A percentile compares a stretch with the other conserved stretches of the same genome.
Evolutionary conservation across 2,329 filamentous ascomycete genomes (phyloP).

Genomic region (Aspergillus sergii): DNA sequence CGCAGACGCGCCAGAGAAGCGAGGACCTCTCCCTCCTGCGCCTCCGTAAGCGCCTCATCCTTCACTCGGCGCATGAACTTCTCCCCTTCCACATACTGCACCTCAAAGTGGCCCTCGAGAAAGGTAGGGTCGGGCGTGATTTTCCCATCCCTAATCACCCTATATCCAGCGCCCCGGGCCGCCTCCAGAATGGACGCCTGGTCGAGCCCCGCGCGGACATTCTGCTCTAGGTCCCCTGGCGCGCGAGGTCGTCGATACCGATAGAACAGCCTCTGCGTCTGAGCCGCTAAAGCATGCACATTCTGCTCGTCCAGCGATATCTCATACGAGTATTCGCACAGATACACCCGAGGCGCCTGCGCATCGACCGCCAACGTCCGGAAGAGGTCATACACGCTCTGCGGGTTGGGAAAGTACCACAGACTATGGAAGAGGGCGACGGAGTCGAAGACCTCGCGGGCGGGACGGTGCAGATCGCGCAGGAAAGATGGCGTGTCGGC

Average conservation of each 20-base stretch:
- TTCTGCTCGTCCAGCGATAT: not conserved
- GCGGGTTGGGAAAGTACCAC: not conserved
- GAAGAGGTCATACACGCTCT: not conserved
- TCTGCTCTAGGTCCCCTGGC: not conserved
- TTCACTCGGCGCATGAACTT: not conserved
- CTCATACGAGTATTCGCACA: not conserved
- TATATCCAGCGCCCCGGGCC: not conserved
- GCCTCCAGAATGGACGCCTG: not conserved
- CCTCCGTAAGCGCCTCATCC: not conserved
- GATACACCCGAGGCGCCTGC: not conserved
- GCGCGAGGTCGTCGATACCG: too few species aligned
- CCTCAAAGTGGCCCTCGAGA: not conserved
- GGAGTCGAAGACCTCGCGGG: not conserved
- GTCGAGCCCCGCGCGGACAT: not conserved
- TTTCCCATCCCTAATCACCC: not conserved
- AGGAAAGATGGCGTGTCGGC: not conserved
- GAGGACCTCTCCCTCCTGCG: not conserved
- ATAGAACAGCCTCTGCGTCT: not conserved
- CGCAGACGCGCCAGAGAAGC: not conserved
- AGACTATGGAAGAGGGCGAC: not conserved
- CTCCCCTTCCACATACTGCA: not conserved
- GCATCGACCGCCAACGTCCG: not conserved
- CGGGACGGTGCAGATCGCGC: not conserved
- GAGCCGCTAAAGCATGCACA: not conserved
- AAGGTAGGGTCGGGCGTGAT: not conserved